These are phyloP conservation scores for Cordyceps farinosa DNA, from an alignment of 2,329 filamentous ascomycete genomes.

Conservation along the genomic window DNA sequence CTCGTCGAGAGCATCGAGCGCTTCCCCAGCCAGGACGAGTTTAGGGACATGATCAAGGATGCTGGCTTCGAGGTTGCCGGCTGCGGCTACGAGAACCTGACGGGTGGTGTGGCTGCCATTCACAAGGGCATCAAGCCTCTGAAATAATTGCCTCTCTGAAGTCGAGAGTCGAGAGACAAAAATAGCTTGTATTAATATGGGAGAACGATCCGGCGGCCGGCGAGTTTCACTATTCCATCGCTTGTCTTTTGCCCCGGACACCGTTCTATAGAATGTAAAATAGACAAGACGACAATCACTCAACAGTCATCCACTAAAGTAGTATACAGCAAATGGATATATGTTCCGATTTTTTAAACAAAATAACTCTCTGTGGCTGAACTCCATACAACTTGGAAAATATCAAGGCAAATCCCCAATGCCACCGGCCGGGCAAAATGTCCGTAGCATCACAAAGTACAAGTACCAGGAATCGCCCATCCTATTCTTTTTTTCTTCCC, in stretches of 20 bases:
- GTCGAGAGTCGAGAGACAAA: background rate
- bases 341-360: slow-evolving; percentile 17
- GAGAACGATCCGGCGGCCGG: background rate
- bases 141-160: slow-evolving; percentile 19
- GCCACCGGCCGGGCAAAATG: slow-evolving; percentile 8
- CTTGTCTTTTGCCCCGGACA: background rate
- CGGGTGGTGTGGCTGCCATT: slow-evolving; percentile 88
- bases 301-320: background rate
- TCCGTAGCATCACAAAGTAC: slow-evolving; percentile 18
- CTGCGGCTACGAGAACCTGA: slow-evolving; percentile 83
- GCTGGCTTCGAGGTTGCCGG: slow-evolving; percentile 85
- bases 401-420: slow-evolving; percentile 17
- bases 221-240: background rate
- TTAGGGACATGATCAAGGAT: slow-evolving; percentile 74
- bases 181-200: background rate
- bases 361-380: slow-evolving; percentile 18
- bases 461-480: slow-evolving; percentile 16
- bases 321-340: slow-evolving; percentile 4
- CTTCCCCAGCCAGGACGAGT: slow-evolving; percentile 84
- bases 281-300: background rate
- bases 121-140: slow-evolving; percentile 91
- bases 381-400: slow-evolving; percentile 18
- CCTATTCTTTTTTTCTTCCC: slow-evolving; percentile 16
- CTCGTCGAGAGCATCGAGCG: slow-evolving; percentile 95
- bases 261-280: slow-evolving; percentile 12